Evolutionary conservation across 257 asterid genomes (phyloP), one percentile per base, ranked within the genome.

Genomic region (Striga asiatica): DNA sequence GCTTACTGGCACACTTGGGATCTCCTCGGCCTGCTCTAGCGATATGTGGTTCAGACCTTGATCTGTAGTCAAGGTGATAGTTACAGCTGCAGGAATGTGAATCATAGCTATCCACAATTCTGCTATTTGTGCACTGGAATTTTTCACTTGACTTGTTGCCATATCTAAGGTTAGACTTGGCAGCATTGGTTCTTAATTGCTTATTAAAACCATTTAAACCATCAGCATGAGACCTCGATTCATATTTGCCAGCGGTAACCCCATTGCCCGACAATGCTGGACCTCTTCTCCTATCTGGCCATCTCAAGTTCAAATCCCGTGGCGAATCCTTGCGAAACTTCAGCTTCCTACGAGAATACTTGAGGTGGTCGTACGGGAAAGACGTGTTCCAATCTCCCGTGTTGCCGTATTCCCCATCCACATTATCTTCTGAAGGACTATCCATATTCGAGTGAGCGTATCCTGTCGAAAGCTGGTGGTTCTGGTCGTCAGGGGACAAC

Each of bases 61-160:
- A 70, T 59, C 88, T 72, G 65, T 69, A 76, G 45, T 79, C 93
- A 49, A 74, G 83, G 53, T 76, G 83, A 55, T 81, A 78, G 71
- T 76, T 78, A 66, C 93, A 85, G 77, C 80, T 74, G 83, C 93
- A 81, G 67, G 75, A 58, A 43, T 71, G 73, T 58, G 81, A 64
- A 45, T 82, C 76, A 34, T 72, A 76, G 68, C 79, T 74, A 57
- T 77, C 89, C 1, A 13, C 73, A 57, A 50, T 59, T 72, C 84
- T 70, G 43, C 45, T 68, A 65, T 77, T 65, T 62, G 75, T 48
- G 70, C 88, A 75, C 59, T 65, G 70, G 52, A 61, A 70, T 69
- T 76, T 81, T 53, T 79, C 93, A 18, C 51, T 56, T 56, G 70
- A 83, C 73, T 67, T 81, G 55, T 76, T 78, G 55, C 74, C 79